A percentile compares a stretch with the other conserved stretches of the same genome.
These are phyloP conservation scores for Juglanconis oblonga DNA, from an alignment of 2,329 filamentous ascomycete genomes.

Conservation along the genomic window DNA sequence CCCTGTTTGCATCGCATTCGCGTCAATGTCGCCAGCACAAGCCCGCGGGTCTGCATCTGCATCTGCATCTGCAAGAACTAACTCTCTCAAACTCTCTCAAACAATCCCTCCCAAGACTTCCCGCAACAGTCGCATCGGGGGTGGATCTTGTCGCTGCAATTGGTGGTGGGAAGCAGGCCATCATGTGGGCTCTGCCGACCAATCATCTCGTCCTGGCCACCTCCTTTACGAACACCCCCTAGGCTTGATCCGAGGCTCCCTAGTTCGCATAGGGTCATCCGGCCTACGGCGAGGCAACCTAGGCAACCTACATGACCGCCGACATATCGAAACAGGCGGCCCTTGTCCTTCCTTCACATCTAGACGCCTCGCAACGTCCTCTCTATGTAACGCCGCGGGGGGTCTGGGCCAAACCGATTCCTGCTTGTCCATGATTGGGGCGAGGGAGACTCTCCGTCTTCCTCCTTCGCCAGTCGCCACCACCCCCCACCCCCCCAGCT, in stretches of 20 bases:
- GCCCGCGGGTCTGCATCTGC: background rate
- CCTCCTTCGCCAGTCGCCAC: background rate
- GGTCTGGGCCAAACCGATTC: background rate
- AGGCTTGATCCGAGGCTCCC: constrained; percentile 9
- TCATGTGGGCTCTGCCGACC: constrained; percentile 15
- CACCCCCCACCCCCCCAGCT: background rate
- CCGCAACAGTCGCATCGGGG: background rate
- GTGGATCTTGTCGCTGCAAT: constrained; percentile 10
- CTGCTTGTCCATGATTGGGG: background rate
- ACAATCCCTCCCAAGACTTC: background rate
- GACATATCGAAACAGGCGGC: background rate
- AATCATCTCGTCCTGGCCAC: constrained; percentile 1
- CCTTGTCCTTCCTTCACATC: background rate
- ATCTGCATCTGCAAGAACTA: background rate
- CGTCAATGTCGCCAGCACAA: background rate
- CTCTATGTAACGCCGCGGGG: background rate
- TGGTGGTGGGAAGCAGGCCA: constrained; percentile 10
- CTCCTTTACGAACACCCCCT: constrained; percentile 9
- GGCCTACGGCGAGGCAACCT: background rate
- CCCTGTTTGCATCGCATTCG: background rate
- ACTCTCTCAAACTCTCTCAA: too few relatives aligned
- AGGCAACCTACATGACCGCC: background rate
- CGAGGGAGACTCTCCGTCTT: background rate
- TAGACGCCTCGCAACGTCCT: background rate
- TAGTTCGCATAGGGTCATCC: background rate